Evolutionary conservation across 768 basidiomycete species (phyloP).

Genomic region (Pholiota microspora): DNA sequence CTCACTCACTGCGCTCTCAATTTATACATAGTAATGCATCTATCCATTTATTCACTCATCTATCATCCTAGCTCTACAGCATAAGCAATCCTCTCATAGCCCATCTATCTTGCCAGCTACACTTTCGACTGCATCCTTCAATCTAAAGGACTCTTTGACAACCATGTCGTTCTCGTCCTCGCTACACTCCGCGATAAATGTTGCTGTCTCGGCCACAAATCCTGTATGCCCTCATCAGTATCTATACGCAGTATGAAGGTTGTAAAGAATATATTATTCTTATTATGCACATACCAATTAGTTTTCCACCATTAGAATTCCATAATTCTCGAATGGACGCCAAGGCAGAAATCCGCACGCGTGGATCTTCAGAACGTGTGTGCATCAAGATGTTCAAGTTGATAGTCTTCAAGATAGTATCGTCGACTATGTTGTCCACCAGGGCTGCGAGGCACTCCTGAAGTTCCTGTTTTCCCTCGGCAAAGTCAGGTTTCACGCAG

Average conservation of each 20-base stretch:
- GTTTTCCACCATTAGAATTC: conserved; percentile 70
- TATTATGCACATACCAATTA: conserved; percentile 47
- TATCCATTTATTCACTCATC: conserved; percentile 21
- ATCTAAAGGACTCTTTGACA: conserved; percentile 60
- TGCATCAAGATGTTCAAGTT: conserved; percentile 87
- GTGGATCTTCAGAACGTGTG: conserved; percentile 79
- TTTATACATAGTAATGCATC: conserved; percentile 12
- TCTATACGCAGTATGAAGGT: conserved; percentile 1
- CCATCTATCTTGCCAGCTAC: conserved; percentile 65
- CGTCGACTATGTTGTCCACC: conserved; percentile 50
- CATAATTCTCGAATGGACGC: conserved; percentile 71
- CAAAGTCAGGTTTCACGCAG: conserved; percentile 34
- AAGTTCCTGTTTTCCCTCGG: conserved; percentile 37
- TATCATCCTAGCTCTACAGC: background rate
- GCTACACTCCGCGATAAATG: conserved; percentile 83
- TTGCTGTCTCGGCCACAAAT: conserved; percentile 76
- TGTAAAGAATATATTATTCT: background rate
- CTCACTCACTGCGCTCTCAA: conserved; percentile 1
- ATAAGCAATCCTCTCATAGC: conserved; percentile 27
- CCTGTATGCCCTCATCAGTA: conserved; percentile 36
- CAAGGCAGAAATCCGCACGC: conserved; percentile 69
- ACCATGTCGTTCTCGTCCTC: conserved; percentile 89
- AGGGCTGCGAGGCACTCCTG: conserved; percentile 56
- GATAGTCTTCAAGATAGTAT: conserved; percentile 71
- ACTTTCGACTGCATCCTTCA: conserved; percentile 72